Conservation (phyloP, 441 rosid species). For the Syzygium syzygioides region DNA sequence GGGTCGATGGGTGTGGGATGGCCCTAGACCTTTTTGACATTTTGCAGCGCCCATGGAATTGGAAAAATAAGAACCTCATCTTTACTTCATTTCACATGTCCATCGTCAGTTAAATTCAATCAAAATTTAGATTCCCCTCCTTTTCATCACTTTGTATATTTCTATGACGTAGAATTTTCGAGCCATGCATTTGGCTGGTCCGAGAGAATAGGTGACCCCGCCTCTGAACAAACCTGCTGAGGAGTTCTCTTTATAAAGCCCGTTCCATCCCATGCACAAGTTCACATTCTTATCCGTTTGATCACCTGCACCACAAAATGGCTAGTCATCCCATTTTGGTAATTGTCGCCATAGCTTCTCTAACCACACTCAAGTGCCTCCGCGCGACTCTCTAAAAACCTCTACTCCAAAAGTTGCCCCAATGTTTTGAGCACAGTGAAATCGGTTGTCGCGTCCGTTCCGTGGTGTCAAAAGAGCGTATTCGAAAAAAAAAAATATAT, state of each 20-base stretch:
- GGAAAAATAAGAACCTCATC: neutral
- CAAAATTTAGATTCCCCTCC: neutral
- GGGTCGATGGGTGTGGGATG: neutral
- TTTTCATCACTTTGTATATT: neutral
- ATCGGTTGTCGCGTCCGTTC: constrained; percentile 18
- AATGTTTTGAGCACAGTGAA: constrained; percentile 17
- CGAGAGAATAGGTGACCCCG: neutral
- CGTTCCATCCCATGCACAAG: neutral
- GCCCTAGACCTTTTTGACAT: neutral
- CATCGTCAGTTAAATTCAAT: neutral
- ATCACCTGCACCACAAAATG: neutral
- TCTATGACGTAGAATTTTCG: neutral
- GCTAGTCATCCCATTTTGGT: neutral
- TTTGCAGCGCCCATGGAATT: neutral
- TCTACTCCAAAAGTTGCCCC: constrained; percentile 30
- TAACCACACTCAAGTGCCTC: neutral
- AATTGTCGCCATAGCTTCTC: neutral
- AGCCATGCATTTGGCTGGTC: neutral
- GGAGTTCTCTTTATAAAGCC: neutral
- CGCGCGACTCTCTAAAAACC: constrained; percentile 25
- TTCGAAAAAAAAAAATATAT: too few relatives aligned
- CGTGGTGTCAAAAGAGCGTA: constrained; percentile 23
- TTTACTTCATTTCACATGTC: neutral
- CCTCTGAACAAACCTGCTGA: neutral
- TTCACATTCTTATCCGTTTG: neutral